These are phyloP conservation scores for Sarcomyxa edulis DNA, from an alignment of 768 basidiomycete genomes.

Conservation along the genomic window DNA sequence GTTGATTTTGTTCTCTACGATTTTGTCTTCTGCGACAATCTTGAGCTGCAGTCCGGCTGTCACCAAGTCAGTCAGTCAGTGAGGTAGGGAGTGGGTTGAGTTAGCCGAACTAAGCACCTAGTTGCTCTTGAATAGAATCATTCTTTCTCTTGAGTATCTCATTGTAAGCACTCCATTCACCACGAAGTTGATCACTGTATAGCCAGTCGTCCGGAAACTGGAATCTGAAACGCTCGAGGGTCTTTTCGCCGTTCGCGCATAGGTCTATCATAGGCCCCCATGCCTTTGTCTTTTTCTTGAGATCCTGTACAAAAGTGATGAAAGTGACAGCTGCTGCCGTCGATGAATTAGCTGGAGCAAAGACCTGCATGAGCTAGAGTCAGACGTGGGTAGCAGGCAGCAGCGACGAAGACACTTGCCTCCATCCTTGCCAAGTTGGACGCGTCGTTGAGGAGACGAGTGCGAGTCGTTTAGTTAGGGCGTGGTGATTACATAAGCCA, in stretches of 20 bases:
- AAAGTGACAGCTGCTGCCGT: constrained; percentile 98
- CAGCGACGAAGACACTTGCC: constrained; percentile 20
- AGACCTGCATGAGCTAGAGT: too few relatives aligned
- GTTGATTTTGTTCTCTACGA: constrained; percentile 92
- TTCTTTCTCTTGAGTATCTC: constrained; percentile 98
- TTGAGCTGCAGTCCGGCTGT: constrained; percentile 95
- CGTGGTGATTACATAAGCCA: not conserved
- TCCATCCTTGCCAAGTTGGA: constrained; percentile 35
- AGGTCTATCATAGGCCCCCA: constrained; percentile 97
- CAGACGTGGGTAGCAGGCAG: constrained; percentile 8
- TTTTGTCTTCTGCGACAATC: constrained; percentile 99
- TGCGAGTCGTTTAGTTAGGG: not conserved
- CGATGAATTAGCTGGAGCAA: constrained; percentile 80
- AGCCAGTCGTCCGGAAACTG: constrained; percentile 98
- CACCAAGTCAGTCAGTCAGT: not conserved
- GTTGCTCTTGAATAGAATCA: constrained; percentile 96
- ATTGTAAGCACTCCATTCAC: constrained; percentile 98
- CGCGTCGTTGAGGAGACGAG: constrained; percentile 27
- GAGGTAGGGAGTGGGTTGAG: constrained; percentile 4
- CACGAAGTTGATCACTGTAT: constrained; percentile 93
- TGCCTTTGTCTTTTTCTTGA: constrained; percentile 94
- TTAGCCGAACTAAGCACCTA: constrained; percentile 79
- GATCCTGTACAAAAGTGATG: constrained; percentile 98
- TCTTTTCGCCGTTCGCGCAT: constrained; percentile 94
- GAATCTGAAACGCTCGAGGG: constrained; percentile 93